These are phyloP conservation scores for Termitomyces sp. DNA, from an alignment of 768 basidiomycete species.

Conservation along the genomic window DNA sequence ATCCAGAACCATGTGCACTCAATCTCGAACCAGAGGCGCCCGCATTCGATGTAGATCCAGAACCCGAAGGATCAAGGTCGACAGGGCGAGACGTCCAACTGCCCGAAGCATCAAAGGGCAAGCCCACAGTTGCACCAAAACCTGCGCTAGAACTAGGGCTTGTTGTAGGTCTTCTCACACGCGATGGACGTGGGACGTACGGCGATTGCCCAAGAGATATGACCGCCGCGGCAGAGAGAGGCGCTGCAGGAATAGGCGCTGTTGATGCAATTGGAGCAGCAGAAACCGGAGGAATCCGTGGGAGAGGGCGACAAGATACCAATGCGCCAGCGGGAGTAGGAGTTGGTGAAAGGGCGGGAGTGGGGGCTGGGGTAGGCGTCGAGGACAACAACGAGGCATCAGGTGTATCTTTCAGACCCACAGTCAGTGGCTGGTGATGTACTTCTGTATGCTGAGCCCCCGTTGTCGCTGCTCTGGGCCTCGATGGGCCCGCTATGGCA, in stretches of 20 bases:
- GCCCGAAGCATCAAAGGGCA: constrained; percentile 17
- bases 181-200: constrained; percentile 10
- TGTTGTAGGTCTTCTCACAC: constrained; percentile 24
- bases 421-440: constrained; percentile 26
- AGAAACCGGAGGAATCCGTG: constrained; percentile 19
- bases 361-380: constrained; percentile 3
- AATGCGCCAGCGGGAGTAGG: background rate
- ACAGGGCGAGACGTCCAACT: constrained; percentile 25
- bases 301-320: constrained; percentile 19
- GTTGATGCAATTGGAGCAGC: background rate
- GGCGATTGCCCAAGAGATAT: background rate
- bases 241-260: constrained; percentile 5
- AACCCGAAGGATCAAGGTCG: constrained; percentile 20
- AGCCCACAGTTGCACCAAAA: constrained; percentile 5
- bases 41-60: background rate
- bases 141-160: constrained; percentile 17
- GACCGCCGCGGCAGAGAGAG: background rate
- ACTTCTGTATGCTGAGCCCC: constrained; percentile 18
- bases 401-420: constrained; percentile 15
- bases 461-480: constrained; percentile 16
- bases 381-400: constrained; percentile 8
- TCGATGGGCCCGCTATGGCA: constrained; percentile 6
- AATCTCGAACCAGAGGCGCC: background rate
- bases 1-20: background rate
- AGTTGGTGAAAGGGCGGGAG: constrained; percentile 8